phyloP scores from a whole-genome alignment of 2,329 filamentous ascomycete species.

The Talaromyces islandicus region DNA sequence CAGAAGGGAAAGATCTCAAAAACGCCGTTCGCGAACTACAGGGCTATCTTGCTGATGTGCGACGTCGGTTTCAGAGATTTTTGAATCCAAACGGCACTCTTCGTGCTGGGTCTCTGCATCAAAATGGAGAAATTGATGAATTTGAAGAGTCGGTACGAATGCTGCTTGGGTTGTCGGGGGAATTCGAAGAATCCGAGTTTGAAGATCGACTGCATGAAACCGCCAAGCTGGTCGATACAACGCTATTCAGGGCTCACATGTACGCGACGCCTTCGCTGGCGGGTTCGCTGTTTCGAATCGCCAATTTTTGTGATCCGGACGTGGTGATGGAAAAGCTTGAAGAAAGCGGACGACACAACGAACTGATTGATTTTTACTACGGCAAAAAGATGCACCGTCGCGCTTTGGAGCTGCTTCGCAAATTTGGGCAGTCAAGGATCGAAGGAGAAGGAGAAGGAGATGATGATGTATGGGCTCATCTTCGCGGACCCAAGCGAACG shows the following conservation, averaged over 20 bases:
- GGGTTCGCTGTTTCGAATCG: conserved; percentile 84
- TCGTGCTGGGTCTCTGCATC: conserved; percentile 26
- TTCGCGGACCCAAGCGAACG: conserved; percentile 78
- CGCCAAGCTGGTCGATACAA: conserved; percentile 85
- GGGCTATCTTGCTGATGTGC: conserved; percentile 81
- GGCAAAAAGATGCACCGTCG: conserved; percentile 89
- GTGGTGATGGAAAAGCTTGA: conserved; percentile 91
- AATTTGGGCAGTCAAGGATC: conserved; percentile 58
- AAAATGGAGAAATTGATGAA: conserved; percentile 30
- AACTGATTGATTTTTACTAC: conserved; percentile 95
- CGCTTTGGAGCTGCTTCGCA: conserved; percentile 73
- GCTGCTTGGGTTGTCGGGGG: conserved; percentile 42
- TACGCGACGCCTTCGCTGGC: conserved; percentile 79
- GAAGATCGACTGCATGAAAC: conserved; percentile 67
- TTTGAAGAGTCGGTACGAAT: conserved; percentile 41
- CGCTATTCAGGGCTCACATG: conserved; percentile 93
- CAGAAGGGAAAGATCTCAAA: conserved; percentile 77
- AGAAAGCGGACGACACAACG: conserved; percentile 81
- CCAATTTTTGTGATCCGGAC: conserved; percentile 94
- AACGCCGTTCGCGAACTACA: conserved; percentile 76
- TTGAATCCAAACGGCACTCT: conserved; percentile 53
- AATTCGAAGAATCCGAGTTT: conserved; percentile 52
- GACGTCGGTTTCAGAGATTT: conserved; percentile 58
- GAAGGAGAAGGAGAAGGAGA: not conserved
- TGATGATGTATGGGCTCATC: conserved; percentile 42